These are phyloP conservation scores for Kwoniella dendrophila DNA, from an alignment of 768 basidiomycete species.

Conservation along the genomic window DNA sequence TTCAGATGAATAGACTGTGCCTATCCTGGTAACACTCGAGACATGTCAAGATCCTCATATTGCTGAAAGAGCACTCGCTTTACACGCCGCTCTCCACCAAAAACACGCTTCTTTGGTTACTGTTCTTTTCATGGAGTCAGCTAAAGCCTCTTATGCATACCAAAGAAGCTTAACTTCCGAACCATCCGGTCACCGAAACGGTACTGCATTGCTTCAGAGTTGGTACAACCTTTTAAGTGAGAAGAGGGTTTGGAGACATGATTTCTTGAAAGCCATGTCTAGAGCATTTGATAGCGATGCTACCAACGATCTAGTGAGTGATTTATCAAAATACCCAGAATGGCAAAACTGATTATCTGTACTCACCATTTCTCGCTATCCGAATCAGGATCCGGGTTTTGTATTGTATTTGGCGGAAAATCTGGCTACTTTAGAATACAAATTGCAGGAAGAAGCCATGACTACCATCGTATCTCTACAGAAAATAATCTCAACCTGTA, in stretches of 20 bases:
- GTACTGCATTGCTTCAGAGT: slow-evolving; percentile 74
- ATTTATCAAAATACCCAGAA: background rate
- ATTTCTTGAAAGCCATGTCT: slow-evolving; percentile 80
- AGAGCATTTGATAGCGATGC: slow-evolving; percentile 77
- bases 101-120: slow-evolving; percentile 91
- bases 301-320: slow-evolving; percentile 7
- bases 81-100: slow-evolving; percentile 78
- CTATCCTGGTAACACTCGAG: slow-evolving; percentile 89
- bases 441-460: slow-evolving; percentile 88
- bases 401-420: slow-evolving; percentile 94
- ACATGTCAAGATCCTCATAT: slow-evolving; percentile 68
- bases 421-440: slow-evolving; percentile 88
- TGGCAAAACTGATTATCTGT: too few relatives aligned
- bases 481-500: slow-evolving; percentile 60
- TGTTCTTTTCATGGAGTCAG: slow-evolving; percentile 77
- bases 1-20: slow-evolving; percentile 69
- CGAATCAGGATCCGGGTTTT: slow-evolving; percentile 74
- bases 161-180: slow-evolving; percentile 61
- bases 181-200: slow-evolving; percentile 61
- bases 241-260: slow-evolving; percentile 80
- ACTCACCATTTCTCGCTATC: background rate
- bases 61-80: slow-evolving; percentile 72
- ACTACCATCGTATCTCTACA: slow-evolving; percentile 70
- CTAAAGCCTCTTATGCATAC: slow-evolving; percentile 78
- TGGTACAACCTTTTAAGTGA: slow-evolving; percentile 93